phyloP scores from a whole-genome alignment of 192 early-diverging fungal species.

The Martensiomyces pterosporus region DNA sequence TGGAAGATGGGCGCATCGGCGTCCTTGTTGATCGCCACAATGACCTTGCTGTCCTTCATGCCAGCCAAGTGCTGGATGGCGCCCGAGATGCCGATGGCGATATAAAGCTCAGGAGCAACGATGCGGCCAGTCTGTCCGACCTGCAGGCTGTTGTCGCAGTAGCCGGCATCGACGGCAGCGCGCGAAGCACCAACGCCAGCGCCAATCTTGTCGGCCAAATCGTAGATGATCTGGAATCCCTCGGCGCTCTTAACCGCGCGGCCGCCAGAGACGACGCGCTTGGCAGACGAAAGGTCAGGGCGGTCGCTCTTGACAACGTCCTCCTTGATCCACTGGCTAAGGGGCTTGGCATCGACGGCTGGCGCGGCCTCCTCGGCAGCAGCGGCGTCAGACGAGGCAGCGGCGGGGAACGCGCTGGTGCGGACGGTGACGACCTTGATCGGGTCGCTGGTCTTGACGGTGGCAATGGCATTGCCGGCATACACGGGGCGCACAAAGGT shows the following conservation, averaged over 20 bases:
- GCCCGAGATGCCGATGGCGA: constrained; percentile 94
- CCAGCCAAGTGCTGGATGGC: constrained; percentile 98
- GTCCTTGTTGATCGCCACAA: constrained; percentile 99
- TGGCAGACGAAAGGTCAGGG: constrained; percentile 83
- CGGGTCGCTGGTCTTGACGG: constrained; percentile 82
- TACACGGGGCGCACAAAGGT: constrained; percentile 96
- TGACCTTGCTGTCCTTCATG: constrained; percentile 99
- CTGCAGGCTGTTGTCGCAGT: constrained; percentile 93
- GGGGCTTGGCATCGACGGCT: constrained; percentile 50
- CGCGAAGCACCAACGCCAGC: constrained; percentile 95
- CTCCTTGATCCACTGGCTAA: constrained; percentile 83
- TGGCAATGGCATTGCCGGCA: constrained; percentile 96
- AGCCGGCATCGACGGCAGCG: constrained; percentile 96
- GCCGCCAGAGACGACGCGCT: constrained; percentile 89
- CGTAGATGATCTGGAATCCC: constrained; percentile 86
- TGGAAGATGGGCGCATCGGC: constrained; percentile 97
- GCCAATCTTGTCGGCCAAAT: constrained; percentile 89
- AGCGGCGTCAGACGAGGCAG: constrained; percentile 41
- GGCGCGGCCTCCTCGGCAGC: constrained; percentile 70
- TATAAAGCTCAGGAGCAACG: constrained; percentile 92
- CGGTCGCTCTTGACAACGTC: constrained; percentile 92
- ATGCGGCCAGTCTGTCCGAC: constrained; percentile 99
- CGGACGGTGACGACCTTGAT: constrained; percentile 90
- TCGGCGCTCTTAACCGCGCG: constrained; percentile 95
- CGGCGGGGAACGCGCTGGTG: constrained; percentile 84